These are phyloP conservation scores for Pseudogymnoascus sp. DNA, from an alignment of 2,329 filamentous ascomycete genomes.

Conservation along the genomic window DNA sequence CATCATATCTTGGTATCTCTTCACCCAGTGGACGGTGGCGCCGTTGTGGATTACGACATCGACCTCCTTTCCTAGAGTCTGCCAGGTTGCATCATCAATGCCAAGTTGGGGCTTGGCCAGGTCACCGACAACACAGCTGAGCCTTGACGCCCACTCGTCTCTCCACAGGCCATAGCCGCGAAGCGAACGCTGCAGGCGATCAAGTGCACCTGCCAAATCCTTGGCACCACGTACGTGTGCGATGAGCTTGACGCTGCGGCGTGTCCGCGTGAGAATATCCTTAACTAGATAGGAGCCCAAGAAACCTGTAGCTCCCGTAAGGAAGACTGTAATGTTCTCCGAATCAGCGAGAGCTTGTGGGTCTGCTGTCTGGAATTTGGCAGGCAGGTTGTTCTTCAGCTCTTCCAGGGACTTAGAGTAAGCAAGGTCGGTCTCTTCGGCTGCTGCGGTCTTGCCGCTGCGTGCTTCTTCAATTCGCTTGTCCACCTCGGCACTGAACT, in stretches of 20 bases:
- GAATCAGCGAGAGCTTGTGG: conserved; percentile 23
- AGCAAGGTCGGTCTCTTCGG: conserved; percentile 16
- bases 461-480: conserved; percentile 19
- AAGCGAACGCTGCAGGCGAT: conserved; percentile 60
- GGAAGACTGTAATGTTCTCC: conserved; percentile 55
- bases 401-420: conserved; percentile 46
- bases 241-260: conserved; percentile 55
- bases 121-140: conserved; percentile 67
- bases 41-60: conserved; percentile 80
- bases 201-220: conserved; percentile 50
- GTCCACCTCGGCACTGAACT: conserved; percentile 47
- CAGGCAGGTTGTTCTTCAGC: conserved; percentile 35
- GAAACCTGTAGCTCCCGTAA: conserved; percentile 89
- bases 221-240: conserved; percentile 66
- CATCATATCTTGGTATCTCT: conserved; percentile 65
- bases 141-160: conserved; percentile 55
- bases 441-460: conserved; percentile 37
- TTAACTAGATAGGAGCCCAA: conserved; percentile 72
- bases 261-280: conserved; percentile 60
- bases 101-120: conserved; percentile 67
- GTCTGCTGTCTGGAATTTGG: conserved; percentile 32
- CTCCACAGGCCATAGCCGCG: conserved; percentile 76
- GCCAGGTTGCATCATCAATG: conserved; percentile 59
- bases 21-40: conserved; percentile 74
- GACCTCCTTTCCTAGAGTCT: conserved; percentile 54